Evolutionary conservation across 164 flowering plant genomes (phyloP).

Genomic region (Protea cynaroides): DNA sequence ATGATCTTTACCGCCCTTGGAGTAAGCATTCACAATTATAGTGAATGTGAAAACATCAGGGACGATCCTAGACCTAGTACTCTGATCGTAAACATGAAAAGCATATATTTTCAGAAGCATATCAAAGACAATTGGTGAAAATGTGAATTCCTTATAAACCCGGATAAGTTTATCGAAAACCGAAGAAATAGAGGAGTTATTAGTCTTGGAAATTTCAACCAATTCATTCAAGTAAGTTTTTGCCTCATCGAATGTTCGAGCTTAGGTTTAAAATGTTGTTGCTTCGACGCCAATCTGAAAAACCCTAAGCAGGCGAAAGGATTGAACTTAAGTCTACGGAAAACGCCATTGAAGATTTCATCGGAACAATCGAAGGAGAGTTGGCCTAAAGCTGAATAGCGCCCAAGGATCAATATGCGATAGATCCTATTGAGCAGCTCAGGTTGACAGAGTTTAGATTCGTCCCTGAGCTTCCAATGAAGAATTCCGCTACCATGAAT

Average conservation of each 20-base stretch:
- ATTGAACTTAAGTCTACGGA: conserved; percentile 43
- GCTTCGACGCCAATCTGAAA: too few relatives aligned
- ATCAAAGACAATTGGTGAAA: conserved; percentile 73
- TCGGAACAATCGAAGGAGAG: conserved; percentile 61
- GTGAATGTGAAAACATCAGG: conserved; percentile 72
- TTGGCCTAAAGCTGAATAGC: too few relatives aligned
- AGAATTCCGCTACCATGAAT: too few relatives aligned
- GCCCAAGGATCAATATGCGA: too few relatives aligned
- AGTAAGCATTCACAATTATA: conserved; percentile 72
- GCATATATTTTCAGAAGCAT: too few relatives aligned
- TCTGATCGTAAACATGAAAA: conserved; percentile 56
- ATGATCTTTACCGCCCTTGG: conserved; percentile 50
- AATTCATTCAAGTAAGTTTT: too few relatives aligned
- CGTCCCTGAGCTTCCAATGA: too few relatives aligned
- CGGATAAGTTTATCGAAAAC: conserved; percentile 53
- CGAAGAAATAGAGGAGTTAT: conserved; percentile 14
- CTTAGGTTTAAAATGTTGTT: too few relatives aligned
- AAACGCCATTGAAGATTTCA: conserved; percentile 48
- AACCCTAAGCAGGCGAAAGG: conserved; percentile 50
- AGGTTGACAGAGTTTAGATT: too few relatives aligned
- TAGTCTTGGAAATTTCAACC: conserved; percentile 26
- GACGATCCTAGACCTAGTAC: conserved; percentile 41
- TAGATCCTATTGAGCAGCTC: too few relatives aligned
- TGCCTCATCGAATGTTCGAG: too few relatives aligned
- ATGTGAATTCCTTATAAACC: conserved; percentile 59